A percentile compares a stretch with the other conserved stretches of the same genome.
Conservation (phyloP, 1,139 yeast genomes). For the Eremothecium gossypii region DNA sequence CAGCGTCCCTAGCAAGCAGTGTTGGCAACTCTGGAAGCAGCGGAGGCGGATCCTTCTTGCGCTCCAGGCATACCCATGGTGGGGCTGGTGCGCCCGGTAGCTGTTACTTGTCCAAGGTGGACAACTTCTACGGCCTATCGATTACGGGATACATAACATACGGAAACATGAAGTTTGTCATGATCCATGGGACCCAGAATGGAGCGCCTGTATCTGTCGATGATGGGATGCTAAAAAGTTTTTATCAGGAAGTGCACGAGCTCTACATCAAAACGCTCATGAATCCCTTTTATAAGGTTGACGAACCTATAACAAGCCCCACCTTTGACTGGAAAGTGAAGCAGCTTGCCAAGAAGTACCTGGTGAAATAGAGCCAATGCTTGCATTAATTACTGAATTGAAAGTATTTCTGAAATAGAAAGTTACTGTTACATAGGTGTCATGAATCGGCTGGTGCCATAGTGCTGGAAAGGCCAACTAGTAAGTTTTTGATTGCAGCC, state of each 20-base stretch:
- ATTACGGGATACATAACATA: conserved; percentile 82
- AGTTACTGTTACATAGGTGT: no score
- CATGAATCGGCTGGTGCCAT: background rate
- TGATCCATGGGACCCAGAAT: conserved; percentile 56
- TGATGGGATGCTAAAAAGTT: conserved; percentile 73
- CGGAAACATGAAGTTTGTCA: conserved; percentile 73
- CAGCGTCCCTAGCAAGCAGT: background rate
- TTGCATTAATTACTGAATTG: no score
- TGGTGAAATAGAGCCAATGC: conserved; percentile 24
- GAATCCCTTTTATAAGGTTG: conserved; percentile 77
- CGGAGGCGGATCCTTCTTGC: conserved; percentile 15
- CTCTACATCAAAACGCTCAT: conserved; percentile 74
- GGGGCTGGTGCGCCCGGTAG: conserved; percentile 14
- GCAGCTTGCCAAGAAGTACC: conserved; percentile 64
- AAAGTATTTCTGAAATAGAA: no score
- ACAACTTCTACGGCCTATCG: conserved; percentile 72
- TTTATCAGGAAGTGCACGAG: conserved; percentile 79
- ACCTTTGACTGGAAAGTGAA: conserved; percentile 72
- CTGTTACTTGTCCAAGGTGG: conserved; percentile 66
- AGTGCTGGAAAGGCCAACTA: conserved; percentile 14
- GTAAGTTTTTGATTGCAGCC: conserved; percentile 8
- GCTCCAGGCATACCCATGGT: conserved; percentile 19
- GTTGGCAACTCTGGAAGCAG: background rate
- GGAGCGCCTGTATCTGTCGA: conserved; percentile 30
- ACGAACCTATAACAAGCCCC: conserved; percentile 65